Conservation (phyloP, 164 flowering plant species). For the Kalanchoe fedtschenkoi region DNA sequence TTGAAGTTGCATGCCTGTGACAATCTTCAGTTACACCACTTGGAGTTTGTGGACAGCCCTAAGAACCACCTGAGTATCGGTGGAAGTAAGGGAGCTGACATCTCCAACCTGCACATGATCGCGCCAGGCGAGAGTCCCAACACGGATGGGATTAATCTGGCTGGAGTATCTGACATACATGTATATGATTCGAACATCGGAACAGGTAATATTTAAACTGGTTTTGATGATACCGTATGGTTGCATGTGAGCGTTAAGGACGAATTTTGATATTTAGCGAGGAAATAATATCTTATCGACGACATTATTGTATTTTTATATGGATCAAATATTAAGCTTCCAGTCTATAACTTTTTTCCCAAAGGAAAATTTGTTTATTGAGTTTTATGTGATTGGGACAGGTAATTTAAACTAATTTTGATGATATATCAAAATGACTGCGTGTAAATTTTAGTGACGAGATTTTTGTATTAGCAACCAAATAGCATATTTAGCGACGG, state of each 20-base stretch:
- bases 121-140: constrained; percentile 22
- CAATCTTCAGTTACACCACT: constrained; percentile 1
- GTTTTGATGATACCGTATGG: background rate
- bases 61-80: constrained; percentile 12
- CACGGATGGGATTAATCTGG: constrained; percentile 26
- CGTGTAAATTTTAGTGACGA: too few relatives aligned
- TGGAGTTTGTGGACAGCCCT: constrained; percentile 14
- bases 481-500: too few relatives aligned
- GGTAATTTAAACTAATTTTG: too few relatives aligned
- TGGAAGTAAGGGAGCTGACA: background rate
- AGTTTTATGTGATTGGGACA: too few relatives aligned
- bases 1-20: constrained; percentile 3
- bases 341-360: background rate
- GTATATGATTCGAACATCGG: constrained; percentile 8
- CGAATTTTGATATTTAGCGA: too few relatives aligned
- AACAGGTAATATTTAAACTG: constrained; percentile 12
- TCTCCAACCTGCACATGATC: constrained; percentile 8
- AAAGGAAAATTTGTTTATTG: too few relatives aligned
- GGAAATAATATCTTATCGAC: background rate
- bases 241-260: too few relatives aligned
- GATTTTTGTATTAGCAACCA: too few relatives aligned
- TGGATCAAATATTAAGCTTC: background rate
- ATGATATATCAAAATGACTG: too few relatives aligned
- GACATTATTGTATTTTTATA: background rate
- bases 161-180: constrained; percentile 3